Evolutionary conservation across 2,329 filamentous ascomycete species (phyloP), one percentile per base, ranked within the genome.

Genomic region (Taxawa tesnikishii): DNA sequence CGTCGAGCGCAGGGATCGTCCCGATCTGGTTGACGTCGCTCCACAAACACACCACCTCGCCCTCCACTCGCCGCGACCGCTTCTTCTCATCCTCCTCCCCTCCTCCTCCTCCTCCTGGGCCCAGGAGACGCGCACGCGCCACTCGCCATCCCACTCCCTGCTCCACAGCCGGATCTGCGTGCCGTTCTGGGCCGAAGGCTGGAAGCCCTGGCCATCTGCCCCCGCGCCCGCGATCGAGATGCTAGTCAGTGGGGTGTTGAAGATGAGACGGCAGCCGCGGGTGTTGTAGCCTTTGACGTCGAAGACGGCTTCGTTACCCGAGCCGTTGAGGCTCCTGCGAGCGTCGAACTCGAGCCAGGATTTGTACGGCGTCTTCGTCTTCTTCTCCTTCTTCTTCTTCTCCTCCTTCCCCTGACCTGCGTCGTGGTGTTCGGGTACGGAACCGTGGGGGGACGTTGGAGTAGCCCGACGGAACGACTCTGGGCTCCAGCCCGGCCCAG

Each of bases 1-100:
- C 87, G 44, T 90, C 80, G 31, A 88, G 70, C 1, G 87, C 87
- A 0, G 88, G 87, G 29, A 96, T 85, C 1, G 67, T 66, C 3
- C 73, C 78, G 3, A 59, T 55, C 21, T 62, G 59, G 48, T 94
- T 94, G 27, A 73, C 76, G 59, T 98, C 90, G 46, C 79, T 84
- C 85, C 87, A 96, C 18, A 82, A 63, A 56, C 90, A 96, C 11
- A 78, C 67, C 1, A 87, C 74, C 19, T 62, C 68, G 1, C 85
- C 82, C 41, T 65, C 67, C 19, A 84, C 47, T 12, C 55, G 54
- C 23, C 47, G 40, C 25, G 53, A 49, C 6, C 38, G 47, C n/a
- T 41, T 46, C 23, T 39, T 40, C n/a, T n/a, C 27, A 32, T 43
- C 30, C 31, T 21, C 12, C 8, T 15, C 55, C 54, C 19, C 47